phyloP scores from a whole-genome alignment of 2,329 filamentous ascomycete species.

The Neocucurbitaria cava region DNA sequence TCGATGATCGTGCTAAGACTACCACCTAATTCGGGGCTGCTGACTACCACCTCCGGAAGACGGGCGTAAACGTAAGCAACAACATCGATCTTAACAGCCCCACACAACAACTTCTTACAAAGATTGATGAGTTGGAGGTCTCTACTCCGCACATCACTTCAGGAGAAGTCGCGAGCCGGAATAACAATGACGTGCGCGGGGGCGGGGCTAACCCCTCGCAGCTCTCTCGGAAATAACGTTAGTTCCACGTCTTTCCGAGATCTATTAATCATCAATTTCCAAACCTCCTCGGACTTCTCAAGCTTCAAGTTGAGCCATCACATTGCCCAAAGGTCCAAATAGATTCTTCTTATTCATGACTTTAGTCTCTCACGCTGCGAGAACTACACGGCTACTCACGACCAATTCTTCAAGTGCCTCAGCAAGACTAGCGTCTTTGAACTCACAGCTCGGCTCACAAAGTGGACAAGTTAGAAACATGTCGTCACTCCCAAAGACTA shows the following conservation, averaged over 20 bases:
- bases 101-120: background rate
- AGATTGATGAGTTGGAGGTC: background rate
- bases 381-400: constrained; percentile 12
- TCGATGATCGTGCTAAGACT: too few relatives aligned
- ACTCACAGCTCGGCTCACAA: constrained; percentile 22
- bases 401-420: constrained; percentile 18
- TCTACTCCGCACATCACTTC: background rate
- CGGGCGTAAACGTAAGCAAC: too few relatives aligned
- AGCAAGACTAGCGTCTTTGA: constrained; percentile 26
- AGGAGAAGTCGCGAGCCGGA: background rate
- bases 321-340: background rate
- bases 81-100: too few relatives aligned
- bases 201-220: background rate
- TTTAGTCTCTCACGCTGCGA: constrained; percentile 14
- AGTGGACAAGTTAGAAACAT: constrained; percentile 39
- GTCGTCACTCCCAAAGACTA: constrained; percentile 67
- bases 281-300: background rate
- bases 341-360: constrained; percentile 19
- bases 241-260: background rate
- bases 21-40: too few relatives aligned
- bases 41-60: too few relatives aligned
- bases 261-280: background rate
- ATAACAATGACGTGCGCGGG: background rate
- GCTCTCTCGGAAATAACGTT: background rate
- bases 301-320: background rate